Base-by-base conservation (phyloP, 768 basidiomycete genomes). In the Lenzites betulinus region DNA sequence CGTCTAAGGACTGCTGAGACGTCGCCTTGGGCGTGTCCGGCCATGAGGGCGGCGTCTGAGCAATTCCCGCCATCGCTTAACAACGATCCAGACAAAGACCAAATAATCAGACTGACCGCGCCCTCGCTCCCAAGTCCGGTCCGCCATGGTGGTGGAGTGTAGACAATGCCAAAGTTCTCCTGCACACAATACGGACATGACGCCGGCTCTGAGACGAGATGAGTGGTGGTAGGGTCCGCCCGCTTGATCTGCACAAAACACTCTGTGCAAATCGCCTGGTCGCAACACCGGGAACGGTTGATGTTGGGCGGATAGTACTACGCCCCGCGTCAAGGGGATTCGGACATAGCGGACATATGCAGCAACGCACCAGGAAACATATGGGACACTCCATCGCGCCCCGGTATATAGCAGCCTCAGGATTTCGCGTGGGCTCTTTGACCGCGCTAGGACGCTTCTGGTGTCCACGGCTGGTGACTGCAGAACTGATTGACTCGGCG, bases 241-340 rank as follows among this genome's bases (percentile, higher is more conserved):
- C 97, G 90, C 79, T 98, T 98, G 77, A 99, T 98, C 77, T 98
- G 96, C 22, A 98, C 94, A 70, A 99, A 98, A 72, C 97, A 99
- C 76, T 99, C 97, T 38, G 97, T 98, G 73, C 97, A 99, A 63
- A 99, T 96, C 22, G 92, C 89, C 67, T 99, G 97, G 79, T 96
- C 95, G 73, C 97, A 99, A 73, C 97, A 99, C 70, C 97, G 85
- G 39, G 97, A 98, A 68, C 88, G 89, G 71, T 98, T 98, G 75
- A 98, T 97, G 75, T 98, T 96, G 47, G 90, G 83, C 23, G 97
- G 97, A 71, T 98, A 99, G 75, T 96, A 98, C 96, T 99, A 65
- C 65, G 44, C 30, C 7, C 36, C 30, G 41, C 2, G 18, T 48
- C 35, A 55, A 69, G 52, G 42, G 53, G 48, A 50, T 28, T 50